A percentile compares a stretch with the other conserved stretches of the same genome.
These are phyloP conservation scores for Lycium ferocissimum DNA, from an alignment of 257 asterid species.

Conservation along the genomic window DNA sequence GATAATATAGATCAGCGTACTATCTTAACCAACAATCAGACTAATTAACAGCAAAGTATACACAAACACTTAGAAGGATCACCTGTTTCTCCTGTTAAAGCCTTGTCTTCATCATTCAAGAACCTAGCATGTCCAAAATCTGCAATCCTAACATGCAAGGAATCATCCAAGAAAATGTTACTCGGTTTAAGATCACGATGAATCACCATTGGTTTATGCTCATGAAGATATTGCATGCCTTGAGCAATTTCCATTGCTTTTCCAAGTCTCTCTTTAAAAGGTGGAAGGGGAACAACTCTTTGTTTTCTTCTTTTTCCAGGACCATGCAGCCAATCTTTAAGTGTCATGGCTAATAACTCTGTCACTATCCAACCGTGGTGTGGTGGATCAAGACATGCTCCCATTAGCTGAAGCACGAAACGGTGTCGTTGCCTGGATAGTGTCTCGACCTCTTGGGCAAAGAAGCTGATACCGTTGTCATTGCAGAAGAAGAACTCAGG, in stretches of 20 bases:
- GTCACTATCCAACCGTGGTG: constrained; percentile 74
- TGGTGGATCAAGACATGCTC: constrained; percentile 73
- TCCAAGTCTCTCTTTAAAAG: constrained; percentile 55
- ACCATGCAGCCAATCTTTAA: constrained; percentile 78
- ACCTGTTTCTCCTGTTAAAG: constrained; percentile 84
- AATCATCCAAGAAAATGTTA: constrained; percentile 70
- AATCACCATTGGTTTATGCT: constrained; percentile 61
- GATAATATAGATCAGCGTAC: no score
- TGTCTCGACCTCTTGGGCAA: constrained; percentile 74
- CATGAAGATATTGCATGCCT: constrained; percentile 87
- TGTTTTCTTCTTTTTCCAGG: constrained; percentile 60
- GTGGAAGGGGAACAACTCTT: constrained; percentile 54
- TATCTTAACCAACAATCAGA: no score
- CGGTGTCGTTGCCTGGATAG: constrained; percentile 76
- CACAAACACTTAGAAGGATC: neutral
- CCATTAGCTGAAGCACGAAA: constrained; percentile 71
- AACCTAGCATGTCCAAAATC: constrained; percentile 86
- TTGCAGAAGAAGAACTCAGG: constrained; percentile 69
- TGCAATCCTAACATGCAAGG: constrained; percentile 69
- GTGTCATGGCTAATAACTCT: constrained; percentile 52
- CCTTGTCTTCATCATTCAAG: constrained; percentile 72
- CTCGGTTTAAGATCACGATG: constrained; percentile 84
- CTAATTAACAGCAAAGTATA: no score
- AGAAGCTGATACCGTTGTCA: constrained; percentile 61
- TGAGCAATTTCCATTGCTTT: constrained; percentile 73